Evolutionary conservation across 2,329 filamentous ascomycete species (phyloP), one percentile per base, ranked within the genome.

Genomic region (Penicillium occitanis): DNA sequence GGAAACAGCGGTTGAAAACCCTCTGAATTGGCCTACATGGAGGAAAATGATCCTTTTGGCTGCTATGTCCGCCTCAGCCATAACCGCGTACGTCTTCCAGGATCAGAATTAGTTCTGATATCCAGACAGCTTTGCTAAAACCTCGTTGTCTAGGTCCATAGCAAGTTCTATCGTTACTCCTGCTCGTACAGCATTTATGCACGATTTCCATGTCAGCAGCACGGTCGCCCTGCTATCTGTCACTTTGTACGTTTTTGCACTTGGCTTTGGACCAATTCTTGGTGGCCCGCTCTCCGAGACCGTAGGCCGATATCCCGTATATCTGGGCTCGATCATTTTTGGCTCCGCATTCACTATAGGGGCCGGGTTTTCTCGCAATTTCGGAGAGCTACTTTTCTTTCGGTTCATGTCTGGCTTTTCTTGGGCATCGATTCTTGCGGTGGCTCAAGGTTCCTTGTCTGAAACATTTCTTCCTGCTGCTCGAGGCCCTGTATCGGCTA

Each of bases 381-480:
- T 65, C 22, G 63, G 63, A 88, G 61, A 51, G 25, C 50, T 64
- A 30, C 46, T 68, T 22, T 61, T 69, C 57, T 72, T 70, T 65
- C 68, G 71, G 37, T 73, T 73, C 64, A 68, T 73, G 42, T 68
- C 71, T 3, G 71, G 71, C 1, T 67, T 71, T 17, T 71, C 71
- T 63, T 69, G 70, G 28, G 66, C 71, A 1, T 69, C 71, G 2
- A 68, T 67, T 5, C 66, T 72, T 50, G 70, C 70, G 37, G 61
- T 50, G 11, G 46, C 4, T 14, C 46, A 13, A 14, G 46, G 46
- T 5, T 50, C 46, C 11, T 58, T 66, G 63, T 33, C 50, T 68
- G 70, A 72, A 67, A 70, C 68, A 2, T 72, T 71, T 44, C 61
- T 28, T 51, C 70, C 70, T 3, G 59, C 58, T 0, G 30, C 63